Percentiles rank a stretch among this genome's conserved stretches.
These are phyloP conservation scores for Pterocarpus macrocarpus DNA, from an alignment of 306 rosid species.

Conservation along the genomic window DNA sequence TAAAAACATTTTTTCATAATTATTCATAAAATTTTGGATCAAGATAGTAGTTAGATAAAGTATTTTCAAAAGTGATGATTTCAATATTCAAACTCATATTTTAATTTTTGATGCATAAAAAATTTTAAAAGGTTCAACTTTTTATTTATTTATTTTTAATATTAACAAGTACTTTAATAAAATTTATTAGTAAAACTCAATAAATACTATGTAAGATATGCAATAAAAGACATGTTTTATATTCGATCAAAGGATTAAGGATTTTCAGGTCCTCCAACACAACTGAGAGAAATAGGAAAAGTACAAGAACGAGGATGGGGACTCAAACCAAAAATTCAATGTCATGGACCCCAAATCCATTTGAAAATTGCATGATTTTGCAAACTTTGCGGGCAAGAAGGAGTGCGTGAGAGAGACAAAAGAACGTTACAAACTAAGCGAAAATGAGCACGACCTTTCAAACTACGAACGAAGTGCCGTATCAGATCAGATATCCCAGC, in stretches of 20 bases:
- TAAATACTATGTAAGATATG: not conserved
- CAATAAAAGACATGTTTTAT: slow-evolving; percentile 12
- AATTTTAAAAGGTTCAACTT: too few species aligned
- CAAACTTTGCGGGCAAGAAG: slow-evolving; percentile 41
- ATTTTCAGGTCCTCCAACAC: not conserved
- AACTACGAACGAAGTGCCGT: not conserved
- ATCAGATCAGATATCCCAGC: not conserved
- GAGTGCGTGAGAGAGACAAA: slow-evolving; percentile 40
- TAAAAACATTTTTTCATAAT: not conserved
- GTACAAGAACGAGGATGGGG: slow-evolving; percentile 28
- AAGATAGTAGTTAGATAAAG: too few species aligned
- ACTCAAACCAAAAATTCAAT: slow-evolving; percentile 39
- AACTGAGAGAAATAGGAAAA: not conserved
- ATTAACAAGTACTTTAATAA: too few species aligned
- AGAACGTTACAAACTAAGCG: slow-evolving; percentile 14
- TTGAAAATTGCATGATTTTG: slow-evolving; percentile 40
- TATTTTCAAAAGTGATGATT: too few species aligned
- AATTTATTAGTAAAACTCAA: not conserved
- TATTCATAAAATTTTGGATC: too few species aligned
- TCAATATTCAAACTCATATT: too few species aligned
- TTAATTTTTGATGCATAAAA: too few species aligned
- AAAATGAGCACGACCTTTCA: slow-evolving; percentile 28
- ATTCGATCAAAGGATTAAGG: slow-evolving; percentile 27
- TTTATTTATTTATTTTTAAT: too few species aligned
- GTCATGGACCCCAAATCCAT: slow-evolving; percentile 43